These are phyloP conservation scores for Leptodermis oblonga DNA, from an alignment of 257 asterid genomes.

Conservation along the genomic window DNA sequence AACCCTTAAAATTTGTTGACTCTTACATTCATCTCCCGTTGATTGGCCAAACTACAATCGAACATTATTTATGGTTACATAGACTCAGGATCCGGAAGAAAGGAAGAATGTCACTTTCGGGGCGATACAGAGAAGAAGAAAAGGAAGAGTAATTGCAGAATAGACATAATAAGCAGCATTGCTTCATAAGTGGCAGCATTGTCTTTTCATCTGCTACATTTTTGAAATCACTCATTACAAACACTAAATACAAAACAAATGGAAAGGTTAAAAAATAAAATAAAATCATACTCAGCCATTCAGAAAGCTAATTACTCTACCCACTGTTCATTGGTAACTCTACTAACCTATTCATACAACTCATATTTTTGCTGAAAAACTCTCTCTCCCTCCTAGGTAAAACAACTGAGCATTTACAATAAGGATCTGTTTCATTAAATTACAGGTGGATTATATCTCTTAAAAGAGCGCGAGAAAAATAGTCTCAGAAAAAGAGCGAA, in stretches of 20 bases:
- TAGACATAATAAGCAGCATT: too few species aligned
- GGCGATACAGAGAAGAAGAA: too few species aligned
- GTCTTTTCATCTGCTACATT: conserved; percentile 12
- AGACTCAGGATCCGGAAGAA: too few species aligned
- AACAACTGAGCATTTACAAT: conserved; percentile 52
- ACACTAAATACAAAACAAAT: conserved; percentile 22
- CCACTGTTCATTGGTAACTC: conserved; percentile 23
- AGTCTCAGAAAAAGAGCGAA: neutral
- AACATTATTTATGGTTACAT: too few species aligned
- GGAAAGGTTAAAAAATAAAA: neutral
- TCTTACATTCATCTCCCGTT: too few species aligned
- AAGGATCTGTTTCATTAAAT: conserved; percentile 30
- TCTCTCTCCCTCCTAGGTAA: conserved; percentile 24
- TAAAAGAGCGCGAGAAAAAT: conserved; percentile 10
- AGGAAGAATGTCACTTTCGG: too few species aligned
- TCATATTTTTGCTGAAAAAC: conserved; percentile 28
- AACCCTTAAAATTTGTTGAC: too few species aligned
- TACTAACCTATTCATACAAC: conserved; percentile 30
- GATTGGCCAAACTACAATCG: too few species aligned
- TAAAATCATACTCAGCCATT: conserved; percentile 10
- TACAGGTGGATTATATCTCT: conserved; percentile 14
- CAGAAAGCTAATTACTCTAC: conserved; percentile 31
- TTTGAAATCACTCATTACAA: conserved; percentile 11
- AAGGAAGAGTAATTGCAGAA: too few species aligned
- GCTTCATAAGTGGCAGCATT: conserved; percentile 5